Evolutionary conservation across 2,329 filamentous ascomycete genomes (phyloP).

Genomic region (Colletotrichum phormii): DNA sequence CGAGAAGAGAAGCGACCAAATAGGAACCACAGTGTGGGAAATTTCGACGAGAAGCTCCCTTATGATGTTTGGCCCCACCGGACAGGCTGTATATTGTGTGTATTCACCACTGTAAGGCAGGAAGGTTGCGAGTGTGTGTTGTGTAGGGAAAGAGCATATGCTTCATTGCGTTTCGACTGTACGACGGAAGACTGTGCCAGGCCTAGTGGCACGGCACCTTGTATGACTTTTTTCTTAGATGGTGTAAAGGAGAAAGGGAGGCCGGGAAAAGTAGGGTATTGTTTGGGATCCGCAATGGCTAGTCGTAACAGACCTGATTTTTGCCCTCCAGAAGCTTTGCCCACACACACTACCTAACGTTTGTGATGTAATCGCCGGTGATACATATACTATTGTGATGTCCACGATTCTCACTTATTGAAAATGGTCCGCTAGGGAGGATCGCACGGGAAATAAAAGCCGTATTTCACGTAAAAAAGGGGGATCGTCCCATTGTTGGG

Average conservation of each 20-base stretch:
- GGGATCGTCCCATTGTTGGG: not conserved
- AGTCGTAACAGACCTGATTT: constrained; percentile 34
- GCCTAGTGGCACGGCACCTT: constrained; percentile 5
- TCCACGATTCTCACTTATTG: too few relatives aligned
- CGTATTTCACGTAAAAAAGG: not conserved
- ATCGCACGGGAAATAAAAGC: too few relatives aligned
- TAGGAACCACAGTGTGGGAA: constrained; percentile 3
- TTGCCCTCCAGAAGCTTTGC: constrained; percentile 3
- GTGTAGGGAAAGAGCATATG: not conserved
- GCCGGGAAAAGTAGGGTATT: constrained; percentile 28
- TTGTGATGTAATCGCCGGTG: not conserved
- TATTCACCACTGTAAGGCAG: constrained; percentile 24
- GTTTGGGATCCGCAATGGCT: constrained; percentile 29
- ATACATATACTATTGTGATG: too few relatives aligned
- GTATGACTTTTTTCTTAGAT: constrained; percentile 31
- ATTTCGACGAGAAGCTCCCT: not conserved
- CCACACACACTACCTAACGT: not conserved
- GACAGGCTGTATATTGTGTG: constrained; percentile 30
- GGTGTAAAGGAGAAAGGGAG: constrained; percentile 35
- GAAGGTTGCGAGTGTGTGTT: not conserved
- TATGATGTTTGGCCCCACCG: constrained; percentile 1
- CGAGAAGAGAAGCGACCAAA: constrained; percentile 1
- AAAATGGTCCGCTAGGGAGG: too few relatives aligned
- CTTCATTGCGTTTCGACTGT: not conserved
- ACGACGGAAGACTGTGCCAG: constrained; percentile 9